Conservation (phyloP, 2,329 filamentous ascomycete genomes). For the Phymatotrichopsis omnivora region DNA sequence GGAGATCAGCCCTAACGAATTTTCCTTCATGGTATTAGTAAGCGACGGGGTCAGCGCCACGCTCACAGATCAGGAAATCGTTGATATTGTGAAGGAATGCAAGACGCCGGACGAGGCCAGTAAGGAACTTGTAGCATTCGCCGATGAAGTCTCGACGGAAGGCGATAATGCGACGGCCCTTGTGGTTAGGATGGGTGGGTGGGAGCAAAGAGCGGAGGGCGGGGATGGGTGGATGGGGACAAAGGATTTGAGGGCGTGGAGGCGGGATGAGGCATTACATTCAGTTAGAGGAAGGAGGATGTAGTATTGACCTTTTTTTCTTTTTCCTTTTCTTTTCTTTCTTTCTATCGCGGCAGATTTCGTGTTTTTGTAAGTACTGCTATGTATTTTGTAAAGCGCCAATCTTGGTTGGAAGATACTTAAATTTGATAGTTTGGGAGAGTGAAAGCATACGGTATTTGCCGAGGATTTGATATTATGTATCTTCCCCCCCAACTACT, state of each 20-base stretch:
- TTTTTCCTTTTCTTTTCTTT: no score
- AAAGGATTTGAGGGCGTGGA: conserved; percentile 79
- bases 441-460: no score
- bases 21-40: conserved; percentile 78
- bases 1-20: conserved; percentile 73
- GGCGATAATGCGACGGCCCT: conserved; percentile 62
- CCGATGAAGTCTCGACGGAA: conserved; percentile 63
- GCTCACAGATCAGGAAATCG: conserved; percentile 84
- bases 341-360: no score
- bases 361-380: no score
- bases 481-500: no score
- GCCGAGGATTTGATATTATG: no score
- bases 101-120: conserved; percentile 80
- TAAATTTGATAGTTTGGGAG: no score
- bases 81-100: conserved; percentile 90
- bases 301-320: no score
- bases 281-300: conserved; percentile 56
- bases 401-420: no score
- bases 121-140: conserved; percentile 69
- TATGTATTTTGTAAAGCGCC: no score
- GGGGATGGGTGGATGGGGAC: conserved; percentile 82
- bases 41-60: conserved; percentile 82
- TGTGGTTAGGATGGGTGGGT: conserved; percentile 56
- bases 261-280: conserved; percentile 69
- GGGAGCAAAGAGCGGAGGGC: conserved; percentile 67